Evolutionary conservation across 257 asterid genomes (phyloP).

Genomic region (Lantana camara): DNA sequence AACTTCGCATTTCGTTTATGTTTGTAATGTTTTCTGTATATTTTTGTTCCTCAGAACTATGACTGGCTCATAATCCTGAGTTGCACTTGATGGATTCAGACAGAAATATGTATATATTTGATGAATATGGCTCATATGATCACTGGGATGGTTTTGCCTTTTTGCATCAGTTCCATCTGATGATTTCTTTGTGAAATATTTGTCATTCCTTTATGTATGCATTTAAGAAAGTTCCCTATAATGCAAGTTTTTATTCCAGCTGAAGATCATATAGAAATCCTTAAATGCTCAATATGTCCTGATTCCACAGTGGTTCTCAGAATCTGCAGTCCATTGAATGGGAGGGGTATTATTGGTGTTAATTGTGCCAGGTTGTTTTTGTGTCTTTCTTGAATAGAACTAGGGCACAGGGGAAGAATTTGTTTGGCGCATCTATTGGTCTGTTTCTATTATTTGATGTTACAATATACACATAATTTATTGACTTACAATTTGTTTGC

Average conservation of each 20-base stretch:
- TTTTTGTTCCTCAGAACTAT: neutral
- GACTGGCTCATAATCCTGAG: neutral
- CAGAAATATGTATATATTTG: neutral
- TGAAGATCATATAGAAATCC: neutral
- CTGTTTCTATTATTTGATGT: neutral
- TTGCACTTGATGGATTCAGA: neutral
- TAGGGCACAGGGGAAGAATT: neutral
- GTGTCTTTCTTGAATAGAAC: neutral
- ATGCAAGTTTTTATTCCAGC: neutral
- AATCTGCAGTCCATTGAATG: neutral
- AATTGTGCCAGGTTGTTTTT: neutral
- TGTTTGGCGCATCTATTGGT: neutral
- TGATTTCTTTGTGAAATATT: neutral
- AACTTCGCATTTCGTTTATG: constrained; percentile 5
- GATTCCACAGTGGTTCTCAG: no score
- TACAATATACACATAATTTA: neutral
- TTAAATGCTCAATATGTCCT: no score
- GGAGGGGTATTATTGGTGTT: neutral
- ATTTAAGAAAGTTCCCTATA: neutral
- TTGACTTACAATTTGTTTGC: constrained; percentile 28
- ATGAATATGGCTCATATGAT: neutral
- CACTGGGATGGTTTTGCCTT: no score
- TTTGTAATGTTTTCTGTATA: neutral
- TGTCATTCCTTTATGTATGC: neutral
- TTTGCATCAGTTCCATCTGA: no score